Percentiles rank a stretch among this genome's conserved stretches.
These are phyloP conservation scores for Salisapilia sapeloensis DNA, from an alignment of 352 stramenopile genomes.

Conservation along the genomic window DNA sequence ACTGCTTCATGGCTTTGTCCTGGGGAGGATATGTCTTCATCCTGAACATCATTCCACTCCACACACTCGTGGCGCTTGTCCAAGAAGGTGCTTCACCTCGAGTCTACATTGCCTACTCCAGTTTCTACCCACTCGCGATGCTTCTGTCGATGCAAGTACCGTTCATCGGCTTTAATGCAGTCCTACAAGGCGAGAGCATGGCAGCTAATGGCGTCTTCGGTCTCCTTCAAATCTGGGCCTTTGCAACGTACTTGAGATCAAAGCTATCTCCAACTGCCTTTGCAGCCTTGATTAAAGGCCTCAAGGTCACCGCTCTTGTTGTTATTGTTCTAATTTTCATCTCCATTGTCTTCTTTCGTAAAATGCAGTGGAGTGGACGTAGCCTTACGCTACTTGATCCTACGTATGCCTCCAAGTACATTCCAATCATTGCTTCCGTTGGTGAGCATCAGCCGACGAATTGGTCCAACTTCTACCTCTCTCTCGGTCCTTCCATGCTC, in stretches of 20 bases:
- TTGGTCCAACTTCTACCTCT: constrained; percentile 85
- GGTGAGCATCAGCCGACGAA: constrained; percentile 88
- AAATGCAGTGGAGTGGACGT: constrained; percentile 83
- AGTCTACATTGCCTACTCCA: constrained; percentile 94
- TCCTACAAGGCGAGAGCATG: constrained; percentile 68
- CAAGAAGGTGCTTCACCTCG: constrained; percentile 81
- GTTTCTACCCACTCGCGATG: constrained; percentile 95
- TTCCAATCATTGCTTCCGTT: constrained; percentile 91
- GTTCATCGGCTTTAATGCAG: constrained; percentile 95
- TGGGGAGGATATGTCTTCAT: constrained; percentile 99
- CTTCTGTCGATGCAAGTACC: constrained; percentile 94
- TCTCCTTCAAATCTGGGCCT: constrained; percentile 44
- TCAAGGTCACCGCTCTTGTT: no score
- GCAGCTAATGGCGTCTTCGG: constrained; percentile 87
- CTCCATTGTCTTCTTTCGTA: constrained; percentile 16
- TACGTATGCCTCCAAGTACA: constrained; percentile 90
- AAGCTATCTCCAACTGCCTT: neutral
- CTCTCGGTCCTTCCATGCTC: constrained; percentile 78
- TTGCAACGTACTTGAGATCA: neutral
- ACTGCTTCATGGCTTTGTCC: constrained; percentile 93
- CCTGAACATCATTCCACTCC: constrained; percentile 96
- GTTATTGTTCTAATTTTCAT: neutral
- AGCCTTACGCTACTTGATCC: constrained; percentile 85
- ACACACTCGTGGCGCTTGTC: constrained; percentile 86
- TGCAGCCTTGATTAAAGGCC: neutral